Evolutionary conservation across 73 alveolate genomes (phyloP), one percentile per base, ranked within the genome.

Genomic region (Paramecium pentaurelia): DNA sequence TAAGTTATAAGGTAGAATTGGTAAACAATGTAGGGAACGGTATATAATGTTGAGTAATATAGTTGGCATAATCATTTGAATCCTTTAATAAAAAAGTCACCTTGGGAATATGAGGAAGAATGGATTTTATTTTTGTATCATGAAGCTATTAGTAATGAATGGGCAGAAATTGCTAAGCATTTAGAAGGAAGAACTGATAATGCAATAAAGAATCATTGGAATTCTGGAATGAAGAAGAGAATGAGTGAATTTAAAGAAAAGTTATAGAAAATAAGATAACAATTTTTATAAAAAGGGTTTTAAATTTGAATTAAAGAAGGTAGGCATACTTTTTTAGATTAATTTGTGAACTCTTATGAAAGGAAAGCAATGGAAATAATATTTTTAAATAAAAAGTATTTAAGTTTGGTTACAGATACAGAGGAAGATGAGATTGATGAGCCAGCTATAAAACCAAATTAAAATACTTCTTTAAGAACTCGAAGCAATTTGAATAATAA

Each of bases 61-160:
- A 73, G 99, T 75, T 98, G 99, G 99, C 99, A 97, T 90, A 98
- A 98, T 92, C 99, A 98, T 87, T 91, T 98, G 84, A 97, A 98
- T 92, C 99, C 99, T 3, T 93, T 95, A 32, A 98, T 98, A 20
- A 98, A 98, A 86, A 97, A 97, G 94, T 98, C 98, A 47, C 95
- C 93, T 51, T 97, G 99, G 99, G 95, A 97, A 9, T 96, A 95
- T 47, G 99, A 97, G 64, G 99, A 98, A 94, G 99, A 98, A 94
- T 97, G 99, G 98, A 95, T 98, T 28, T 95, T 98, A 90, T 98
- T 94, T 84, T 86, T 98, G 27, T 95, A 93, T 77, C 99, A 98
- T 93, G 95, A 97, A 91, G 95, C 92, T 70, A 93, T 92, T 36
- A 99, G 99, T 28, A 97, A 98, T 86, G 96, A 97, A 89, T 98